Percentiles rank a stretch among this genome's conserved stretches.
Evolutionary conservation across 2,329 filamentous ascomycete species (phyloP).

Genomic region (Verticillium tricorpus): DNA sequence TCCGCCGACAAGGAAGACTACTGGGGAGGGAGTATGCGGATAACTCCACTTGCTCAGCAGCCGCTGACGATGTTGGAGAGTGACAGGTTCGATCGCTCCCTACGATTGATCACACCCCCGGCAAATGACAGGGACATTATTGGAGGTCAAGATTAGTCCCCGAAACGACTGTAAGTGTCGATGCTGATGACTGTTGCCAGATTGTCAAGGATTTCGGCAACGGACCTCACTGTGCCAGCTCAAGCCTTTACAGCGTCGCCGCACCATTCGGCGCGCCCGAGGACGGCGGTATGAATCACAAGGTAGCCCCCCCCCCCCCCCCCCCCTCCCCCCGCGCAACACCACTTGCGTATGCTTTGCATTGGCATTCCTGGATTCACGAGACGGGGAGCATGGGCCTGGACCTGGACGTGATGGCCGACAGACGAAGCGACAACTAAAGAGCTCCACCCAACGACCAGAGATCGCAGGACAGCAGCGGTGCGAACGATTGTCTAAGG

Average conservation of each 20-base stretch:
- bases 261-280: conserved; percentile 31
- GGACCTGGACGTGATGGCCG: neutral
- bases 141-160: conserved; percentile 1
- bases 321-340: too few relatives aligned
- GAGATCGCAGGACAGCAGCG: neutral
- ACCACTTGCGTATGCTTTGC: too few relatives aligned
- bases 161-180: conserved; percentile 1
- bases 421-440: neutral
- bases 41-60: neutral
- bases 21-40: neutral
- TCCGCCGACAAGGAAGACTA: neutral
- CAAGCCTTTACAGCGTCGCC: conserved; percentile 20
- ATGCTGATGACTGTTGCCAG: neutral
- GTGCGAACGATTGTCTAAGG: neutral
- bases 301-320: neutral
- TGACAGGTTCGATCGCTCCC: neutral
- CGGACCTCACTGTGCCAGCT: conserved; percentile 20
- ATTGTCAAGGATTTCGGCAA: conserved; percentile 6
- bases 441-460: neutral
- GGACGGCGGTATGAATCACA: conserved; percentile 38
- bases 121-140: conserved; percentile 10
- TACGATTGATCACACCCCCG: neutral
- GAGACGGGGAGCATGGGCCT: neutral
- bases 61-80: neutral
- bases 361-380: neutral